A percentile compares a stretch with the other conserved stretches of the same genome.
phyloP scores from a whole-genome alignment of 2,329 filamentous ascomycete species.

The Drechslerella dactyloides region DNA sequence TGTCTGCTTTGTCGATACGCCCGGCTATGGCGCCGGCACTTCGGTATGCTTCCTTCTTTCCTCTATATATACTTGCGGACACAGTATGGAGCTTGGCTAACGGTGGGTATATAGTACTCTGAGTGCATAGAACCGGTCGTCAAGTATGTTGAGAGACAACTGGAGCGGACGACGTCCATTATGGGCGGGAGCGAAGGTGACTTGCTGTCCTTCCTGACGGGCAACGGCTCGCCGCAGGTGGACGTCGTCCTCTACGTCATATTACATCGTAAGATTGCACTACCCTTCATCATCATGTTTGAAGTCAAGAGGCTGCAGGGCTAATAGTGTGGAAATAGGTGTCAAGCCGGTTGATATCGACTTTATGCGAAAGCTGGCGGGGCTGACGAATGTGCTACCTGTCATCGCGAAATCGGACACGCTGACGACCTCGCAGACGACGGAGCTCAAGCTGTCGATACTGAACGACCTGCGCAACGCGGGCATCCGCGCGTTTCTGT shows the following conservation, averaged over 20 bases:
- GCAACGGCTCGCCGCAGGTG: slow-evolving; percentile 80
- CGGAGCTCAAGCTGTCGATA: slow-evolving; percentile 67
- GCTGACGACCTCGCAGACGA: slow-evolving; percentile 66
- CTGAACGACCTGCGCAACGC: slow-evolving; percentile 65
- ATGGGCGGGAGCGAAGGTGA: slow-evolving; percentile 73
- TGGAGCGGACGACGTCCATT: slow-evolving; percentile 69
- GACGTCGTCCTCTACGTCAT: slow-evolving; percentile 86
- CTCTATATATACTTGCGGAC: background rate
- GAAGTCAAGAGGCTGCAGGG: slow-evolving; percentile 36
- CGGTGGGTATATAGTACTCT: slow-evolving; percentile 59
- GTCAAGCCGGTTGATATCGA: slow-evolving; percentile 71
- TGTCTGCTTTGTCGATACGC: slow-evolving; percentile 89
- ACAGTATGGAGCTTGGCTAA: slow-evolving; percentile 6
- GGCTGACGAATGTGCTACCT: slow-evolving; percentile 82
- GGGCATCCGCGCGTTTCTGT: slow-evolving; percentile 71
- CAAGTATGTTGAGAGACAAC: slow-evolving; percentile 74
- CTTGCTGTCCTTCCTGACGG: slow-evolving; percentile 76
- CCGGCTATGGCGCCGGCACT: slow-evolving; percentile 66
- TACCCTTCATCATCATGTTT: slow-evolving; percentile 3
- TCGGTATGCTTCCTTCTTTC: slow-evolving; percentile 60
- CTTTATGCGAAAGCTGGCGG: slow-evolving; percentile 72
- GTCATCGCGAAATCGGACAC: slow-evolving; percentile 79
- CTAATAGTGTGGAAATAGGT: slow-evolving; percentile 59
- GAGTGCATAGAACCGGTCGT: slow-evolving; percentile 68
- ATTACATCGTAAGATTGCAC: slow-evolving; percentile 67